Conservation (phyloP, 805 yeast genomes). For the Ogataea pignaliae region DNA sequence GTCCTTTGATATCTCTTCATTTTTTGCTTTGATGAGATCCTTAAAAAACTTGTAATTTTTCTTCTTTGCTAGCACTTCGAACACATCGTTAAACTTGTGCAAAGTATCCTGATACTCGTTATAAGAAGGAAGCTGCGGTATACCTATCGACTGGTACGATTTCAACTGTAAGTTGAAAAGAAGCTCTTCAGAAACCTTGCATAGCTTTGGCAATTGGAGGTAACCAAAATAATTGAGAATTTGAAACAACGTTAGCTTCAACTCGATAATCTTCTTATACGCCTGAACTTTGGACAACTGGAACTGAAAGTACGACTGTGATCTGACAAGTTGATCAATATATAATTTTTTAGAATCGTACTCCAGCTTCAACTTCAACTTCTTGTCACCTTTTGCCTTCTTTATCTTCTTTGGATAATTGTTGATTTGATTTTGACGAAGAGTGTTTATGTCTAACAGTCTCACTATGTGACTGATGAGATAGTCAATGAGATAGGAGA, state of each 20-base stretch:
- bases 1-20: constrained; percentile 11
- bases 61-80: constrained; percentile 8
- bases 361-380: constrained; percentile 16
- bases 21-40: constrained; percentile 10
- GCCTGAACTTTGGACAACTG: constrained; percentile 8
- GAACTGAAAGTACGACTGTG: constrained; percentile 12
- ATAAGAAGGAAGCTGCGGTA: constrained; percentile 60
- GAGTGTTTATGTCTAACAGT: constrained; percentile 13
- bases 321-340: constrained; percentile 8
- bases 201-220: constrained; percentile 25
- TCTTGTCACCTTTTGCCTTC: constrained; percentile 26
- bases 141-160: constrained; percentile 75
- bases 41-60: constrained; percentile 11
- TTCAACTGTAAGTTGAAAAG: constrained; percentile 64
- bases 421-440: constrained; percentile 18
- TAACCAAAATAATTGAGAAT: constrained; percentile 21
- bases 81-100: constrained; percentile 11
- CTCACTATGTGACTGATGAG: constrained; percentile 19
- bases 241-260: constrained; percentile 22
- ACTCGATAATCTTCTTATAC: constrained; percentile 14
- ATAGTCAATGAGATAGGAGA: constrained; percentile 33
- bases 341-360: constrained; percentile 16
- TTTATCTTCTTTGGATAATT: constrained; percentile 19
- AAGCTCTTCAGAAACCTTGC: constrained; percentile 28
- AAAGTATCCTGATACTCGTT: constrained; percentile 28